A percentile compares a stretch with the other conserved stretches of the same genome.
Evolutionary conservation across 2,329 filamentous ascomycete species (phyloP).

Genomic region (Exophiala sideris): DNA sequence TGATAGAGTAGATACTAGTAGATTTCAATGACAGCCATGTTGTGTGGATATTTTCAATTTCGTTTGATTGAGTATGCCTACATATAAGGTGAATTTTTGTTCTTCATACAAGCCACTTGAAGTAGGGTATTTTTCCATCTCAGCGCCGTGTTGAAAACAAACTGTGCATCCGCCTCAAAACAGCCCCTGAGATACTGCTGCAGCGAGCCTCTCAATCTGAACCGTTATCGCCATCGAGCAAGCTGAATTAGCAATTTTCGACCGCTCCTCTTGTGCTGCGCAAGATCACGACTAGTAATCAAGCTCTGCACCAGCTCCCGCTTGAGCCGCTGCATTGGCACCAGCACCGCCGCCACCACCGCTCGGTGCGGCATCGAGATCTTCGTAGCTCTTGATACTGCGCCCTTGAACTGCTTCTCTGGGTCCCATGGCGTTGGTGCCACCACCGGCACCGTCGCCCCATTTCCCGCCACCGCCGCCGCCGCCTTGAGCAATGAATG

Average conservation of each 20-base stretch:
- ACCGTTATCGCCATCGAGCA: no score
- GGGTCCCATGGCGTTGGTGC: slow-evolving; percentile 71
- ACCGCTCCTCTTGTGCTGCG: neutral
- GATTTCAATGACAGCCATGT: no score
- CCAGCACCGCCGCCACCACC: slow-evolving; percentile 37
- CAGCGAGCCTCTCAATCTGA: no score
- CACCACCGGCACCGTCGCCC: slow-evolving; percentile 71
- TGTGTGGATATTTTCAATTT: no score
- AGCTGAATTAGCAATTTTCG: neutral
- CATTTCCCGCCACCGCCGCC: slow-evolving; percentile 57
- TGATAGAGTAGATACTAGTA: no score
- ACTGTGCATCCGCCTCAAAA: no score
- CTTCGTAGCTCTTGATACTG: slow-evolving; percentile 94
- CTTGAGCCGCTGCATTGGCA: slow-evolving; percentile 18
- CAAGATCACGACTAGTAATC: slow-evolving; percentile 22
- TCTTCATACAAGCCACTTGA: no score
- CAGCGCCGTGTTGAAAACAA: no score
- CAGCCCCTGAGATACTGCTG: no score
- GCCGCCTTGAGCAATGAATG: slow-evolving; percentile 35
- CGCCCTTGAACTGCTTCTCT: slow-evolving; percentile 88
- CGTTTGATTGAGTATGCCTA: no score
- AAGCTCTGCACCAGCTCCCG: slow-evolving; percentile 18
- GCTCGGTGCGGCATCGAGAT: slow-evolving; percentile 68
- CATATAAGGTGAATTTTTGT: no score
- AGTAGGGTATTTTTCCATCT: no score